phyloP scores from a whole-genome alignment of 306 rosid species.

The Glycine tomentella region DNA sequence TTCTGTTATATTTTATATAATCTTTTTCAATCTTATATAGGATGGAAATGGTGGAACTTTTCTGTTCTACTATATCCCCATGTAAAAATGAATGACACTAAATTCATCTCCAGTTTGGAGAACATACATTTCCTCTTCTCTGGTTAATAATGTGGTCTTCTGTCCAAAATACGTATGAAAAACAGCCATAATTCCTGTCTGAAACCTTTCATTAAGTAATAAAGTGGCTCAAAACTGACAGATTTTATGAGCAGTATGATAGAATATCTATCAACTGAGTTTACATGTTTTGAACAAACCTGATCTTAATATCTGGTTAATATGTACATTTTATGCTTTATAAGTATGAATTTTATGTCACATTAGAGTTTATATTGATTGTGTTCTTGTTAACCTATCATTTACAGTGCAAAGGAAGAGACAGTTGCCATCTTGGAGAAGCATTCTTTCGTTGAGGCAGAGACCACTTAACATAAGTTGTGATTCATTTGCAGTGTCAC shows the following conservation, averaged over 20 bases:
- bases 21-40: slow-evolving; percentile 21
- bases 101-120: slow-evolving; percentile 15
- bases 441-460: slow-evolving; percentile 61
- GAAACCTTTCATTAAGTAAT: slow-evolving; percentile 18
- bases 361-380: slow-evolving; percentile 28
- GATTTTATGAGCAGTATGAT: slow-evolving; percentile 6
- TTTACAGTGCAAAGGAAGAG: slow-evolving; percentile 76
- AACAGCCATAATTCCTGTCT: neutral
- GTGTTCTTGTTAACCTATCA: slow-evolving; percentile 33
- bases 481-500: slow-evolving; percentile 32
- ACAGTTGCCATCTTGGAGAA: slow-evolving; percentile 69
- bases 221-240: slow-evolving; percentile 2
- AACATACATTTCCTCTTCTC: slow-evolving; percentile 1
- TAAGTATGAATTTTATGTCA: slow-evolving; percentile 6
- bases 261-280: slow-evolving; percentile 17
- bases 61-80: slow-evolving; percentile 25
- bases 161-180: slow-evolving; percentile 25
- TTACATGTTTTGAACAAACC: slow-evolving; percentile 36
- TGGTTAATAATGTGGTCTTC: neutral
- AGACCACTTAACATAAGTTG: slow-evolving; percentile 40
- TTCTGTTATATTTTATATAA: neutral
- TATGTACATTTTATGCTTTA: slow-evolving; percentile 9
- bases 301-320: slow-evolving; percentile 4
- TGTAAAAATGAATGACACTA: slow-evolving; percentile 26
- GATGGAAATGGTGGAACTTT: slow-evolving; percentile 23